A percentile compares a stretch with the other conserved stretches of the same genome.
Conservation (phyloP, 345 rosid species). For the Eucalyptus brandiana region DNA sequence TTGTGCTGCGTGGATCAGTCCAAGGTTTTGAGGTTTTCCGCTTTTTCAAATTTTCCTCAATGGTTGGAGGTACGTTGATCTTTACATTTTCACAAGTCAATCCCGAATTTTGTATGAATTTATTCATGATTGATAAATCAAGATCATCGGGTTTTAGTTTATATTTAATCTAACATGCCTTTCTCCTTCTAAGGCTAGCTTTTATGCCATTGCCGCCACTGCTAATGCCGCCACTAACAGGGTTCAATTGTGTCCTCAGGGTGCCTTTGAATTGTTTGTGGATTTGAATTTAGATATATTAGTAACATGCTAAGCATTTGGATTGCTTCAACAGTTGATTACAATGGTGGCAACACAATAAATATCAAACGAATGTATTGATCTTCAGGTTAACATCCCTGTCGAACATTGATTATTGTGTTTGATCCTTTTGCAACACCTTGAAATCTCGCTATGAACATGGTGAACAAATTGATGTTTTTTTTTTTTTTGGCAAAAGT, state of each 20-base stretch:
- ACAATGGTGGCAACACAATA: not conserved
- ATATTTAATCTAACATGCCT: too few species aligned
- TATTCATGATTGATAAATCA: too few species aligned
- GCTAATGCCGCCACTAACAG: accelerated
- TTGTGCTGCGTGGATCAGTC: too few species aligned
- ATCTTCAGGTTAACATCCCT: not conserved
- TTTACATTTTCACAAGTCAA: accelerated
- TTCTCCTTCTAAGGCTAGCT: too few species aligned
- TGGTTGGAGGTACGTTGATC: too few species aligned
- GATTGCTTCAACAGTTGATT: accelerated
- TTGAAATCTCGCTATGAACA: not conserved
- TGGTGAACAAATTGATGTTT: too few species aligned
- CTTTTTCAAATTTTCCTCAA: too few species aligned
- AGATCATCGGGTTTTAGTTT: too few species aligned
- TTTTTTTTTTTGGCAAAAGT: too few species aligned
- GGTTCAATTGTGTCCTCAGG: not conserved
- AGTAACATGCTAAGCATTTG: not conserved
- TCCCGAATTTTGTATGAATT: too few species aligned
- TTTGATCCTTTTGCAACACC: not conserved
- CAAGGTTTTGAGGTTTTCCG: accelerated
- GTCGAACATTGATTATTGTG: too few species aligned
- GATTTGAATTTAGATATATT: not conserved
- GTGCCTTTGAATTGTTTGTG: not conserved
- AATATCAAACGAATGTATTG: not conserved
- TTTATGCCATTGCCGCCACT: accelerated